Conservation (phyloP, 169 alveolate species). For the Amoebophrya sp. region DNA sequence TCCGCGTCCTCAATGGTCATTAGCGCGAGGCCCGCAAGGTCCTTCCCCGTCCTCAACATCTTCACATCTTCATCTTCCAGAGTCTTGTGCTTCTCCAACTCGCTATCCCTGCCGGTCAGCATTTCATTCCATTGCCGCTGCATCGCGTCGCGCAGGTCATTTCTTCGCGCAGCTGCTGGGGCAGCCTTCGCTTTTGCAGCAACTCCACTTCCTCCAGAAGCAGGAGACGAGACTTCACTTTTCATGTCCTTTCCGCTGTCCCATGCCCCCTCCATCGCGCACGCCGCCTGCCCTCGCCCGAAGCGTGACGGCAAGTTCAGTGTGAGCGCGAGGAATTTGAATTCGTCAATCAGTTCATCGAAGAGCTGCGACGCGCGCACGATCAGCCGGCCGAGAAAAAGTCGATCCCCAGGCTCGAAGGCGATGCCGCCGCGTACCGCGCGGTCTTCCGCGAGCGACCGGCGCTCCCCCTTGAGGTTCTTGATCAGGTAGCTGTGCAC, state of each 20-base stretch:
- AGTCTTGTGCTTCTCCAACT: not conserved
- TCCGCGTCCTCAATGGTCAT: not conserved
- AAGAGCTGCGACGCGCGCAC: no score
- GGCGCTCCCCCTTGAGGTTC: no score
- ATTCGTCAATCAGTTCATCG: no score
- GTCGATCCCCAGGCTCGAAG: no score
- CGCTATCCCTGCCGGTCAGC: not conserved
- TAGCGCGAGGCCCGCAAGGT: not conserved
- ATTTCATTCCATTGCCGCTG: not conserved
- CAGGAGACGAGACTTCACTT: no score
- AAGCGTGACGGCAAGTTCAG: not conserved
- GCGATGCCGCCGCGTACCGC: no score
- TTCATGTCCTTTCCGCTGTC: no score
- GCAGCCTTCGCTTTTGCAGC: not conserved
- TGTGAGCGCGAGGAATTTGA: no score
- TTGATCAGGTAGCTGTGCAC: no score
- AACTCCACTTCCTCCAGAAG: no score
- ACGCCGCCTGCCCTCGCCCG: not conserved
- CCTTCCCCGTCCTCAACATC: not conserved
- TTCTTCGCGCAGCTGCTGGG: not conserved
- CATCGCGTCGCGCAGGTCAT: not conserved
- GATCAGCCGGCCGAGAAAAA: no score
- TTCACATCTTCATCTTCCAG: not conserved
- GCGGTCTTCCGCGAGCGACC: no score
- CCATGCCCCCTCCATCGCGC: not conserved